Evolutionary conservation across 1,284 basidiomycete species (phyloP), one percentile per base, ranked within the genome.

Genomic region (Pascua sp.): DNA sequence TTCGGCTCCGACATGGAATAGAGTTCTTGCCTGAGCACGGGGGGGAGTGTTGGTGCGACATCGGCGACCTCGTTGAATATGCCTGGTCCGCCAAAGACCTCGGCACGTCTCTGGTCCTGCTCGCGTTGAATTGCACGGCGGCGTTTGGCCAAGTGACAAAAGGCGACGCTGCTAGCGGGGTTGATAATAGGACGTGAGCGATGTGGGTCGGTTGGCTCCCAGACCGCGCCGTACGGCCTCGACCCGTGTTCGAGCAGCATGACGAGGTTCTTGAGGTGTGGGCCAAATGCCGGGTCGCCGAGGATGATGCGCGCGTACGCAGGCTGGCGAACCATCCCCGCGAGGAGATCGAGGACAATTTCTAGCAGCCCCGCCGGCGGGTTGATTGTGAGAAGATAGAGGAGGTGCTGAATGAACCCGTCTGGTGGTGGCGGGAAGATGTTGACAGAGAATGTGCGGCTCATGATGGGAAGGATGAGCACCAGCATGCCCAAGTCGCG

Each of bases 1-100:
- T 60, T 57, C 5, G 74, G 72, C 61, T 76, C 74, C 32, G 59
- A 56, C 70, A 75, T 70, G 11, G 47, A 49, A 47, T 66, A 71
- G 52, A 76, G 61, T 53, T 65, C 67, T 37, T 56, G 57, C 54
- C 64, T 67, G 13, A 65, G 61, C 2, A 61, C 45, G 13, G 57
- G 55, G 15, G 61, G 54, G 37, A 75, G 48, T 3, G 50, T 38
- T 4, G 72, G 71, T 18, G 67, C 62, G 32, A 57, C 61, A 48
- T 72, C 70, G 12, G 71, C 72, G 3, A 72, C 69, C 40, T 68
- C 67, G 11, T 57, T 56, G 32, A 49, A 47, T 11, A 67, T 65
- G 8, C 65, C 62, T 11, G 57, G 59, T 15, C 65, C 66, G 11
- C 60, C 60, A 24, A 59, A 63, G 41, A 60, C 51, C 53, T 70